phyloP scores from a whole-genome alignment of 1,139 yeast genomes.

The Oligophagozyma castellii region DNA sequence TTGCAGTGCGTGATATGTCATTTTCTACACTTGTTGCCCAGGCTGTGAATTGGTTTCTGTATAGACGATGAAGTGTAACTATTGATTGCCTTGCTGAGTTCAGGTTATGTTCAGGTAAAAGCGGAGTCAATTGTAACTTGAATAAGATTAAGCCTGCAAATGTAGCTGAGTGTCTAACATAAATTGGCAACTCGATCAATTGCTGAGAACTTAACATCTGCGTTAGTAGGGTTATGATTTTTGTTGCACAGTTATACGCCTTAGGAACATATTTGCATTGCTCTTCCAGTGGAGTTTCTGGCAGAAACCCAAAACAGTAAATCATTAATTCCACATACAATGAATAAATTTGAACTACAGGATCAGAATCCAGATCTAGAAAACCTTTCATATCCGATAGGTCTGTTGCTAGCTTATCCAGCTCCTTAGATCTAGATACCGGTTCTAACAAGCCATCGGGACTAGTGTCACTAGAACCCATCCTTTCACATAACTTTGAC shows the following conservation, averaged over 20 bases:
- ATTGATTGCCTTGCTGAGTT: slow-evolving; percentile 88
- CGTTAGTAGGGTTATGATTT: slow-evolving; percentile 67
- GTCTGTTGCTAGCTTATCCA: slow-evolving; percentile 65
- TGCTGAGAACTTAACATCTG: slow-evolving; percentile 53
- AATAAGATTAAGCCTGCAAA: slow-evolving; percentile 70
- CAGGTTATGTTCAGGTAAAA: slow-evolving; percentile 59
- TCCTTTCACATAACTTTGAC: slow-evolving; percentile 66
- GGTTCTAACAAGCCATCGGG: slow-evolving; percentile 89
- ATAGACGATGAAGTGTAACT: slow-evolving; percentile 81
- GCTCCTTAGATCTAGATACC: slow-evolving; percentile 64
- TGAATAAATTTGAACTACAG: slow-evolving; percentile 66
- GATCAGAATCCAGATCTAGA: slow-evolving; percentile 32
- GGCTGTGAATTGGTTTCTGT: slow-evolving; percentile 75
- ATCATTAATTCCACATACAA: slow-evolving; percentile 69
- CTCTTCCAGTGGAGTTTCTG: slow-evolving; percentile 81
- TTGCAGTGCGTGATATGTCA: slow-evolving; percentile 85
- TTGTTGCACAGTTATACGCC: slow-evolving; percentile 71
- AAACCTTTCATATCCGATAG: slow-evolving; percentile 48
- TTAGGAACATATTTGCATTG: slow-evolving; percentile 67
- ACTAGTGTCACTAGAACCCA: slow-evolving; percentile 80
- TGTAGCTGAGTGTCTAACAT: slow-evolving; percentile 72
- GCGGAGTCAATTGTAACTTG: slow-evolving; percentile 69
- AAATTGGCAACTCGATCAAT: slow-evolving; percentile 74
- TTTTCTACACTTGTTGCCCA: slow-evolving; percentile 80
- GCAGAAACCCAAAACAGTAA: slow-evolving; percentile 81